phyloP scores from a whole-genome alignment of 2,329 filamentous ascomycete species.

The Hypomyces perniciosus region DNA sequence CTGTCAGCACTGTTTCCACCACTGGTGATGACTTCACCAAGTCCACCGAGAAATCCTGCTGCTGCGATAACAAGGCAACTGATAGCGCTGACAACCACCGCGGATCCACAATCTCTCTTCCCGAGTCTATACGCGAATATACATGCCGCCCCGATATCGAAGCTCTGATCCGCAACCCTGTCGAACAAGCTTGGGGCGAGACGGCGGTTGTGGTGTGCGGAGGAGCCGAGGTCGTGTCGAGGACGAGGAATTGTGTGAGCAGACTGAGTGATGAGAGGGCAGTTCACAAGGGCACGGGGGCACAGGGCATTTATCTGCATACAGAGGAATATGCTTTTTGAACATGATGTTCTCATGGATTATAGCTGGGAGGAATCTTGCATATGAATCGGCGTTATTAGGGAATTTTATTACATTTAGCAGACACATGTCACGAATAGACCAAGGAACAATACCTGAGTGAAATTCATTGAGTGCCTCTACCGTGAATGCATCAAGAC shows the following conservation, averaged over 20 bases:
- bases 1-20: not conserved
- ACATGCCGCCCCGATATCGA: constrained; percentile 45
- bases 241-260: constrained; percentile 50
- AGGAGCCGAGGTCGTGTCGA: constrained; percentile 48
- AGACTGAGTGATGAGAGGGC: constrained; percentile 53
- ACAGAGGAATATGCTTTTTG: constrained; percentile 55
- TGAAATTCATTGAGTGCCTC: no score
- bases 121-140: constrained; percentile 34
- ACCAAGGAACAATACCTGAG: no score
- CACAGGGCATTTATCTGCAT: constrained; percentile 55
- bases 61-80: constrained; percentile 8
- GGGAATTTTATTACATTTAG: no score
- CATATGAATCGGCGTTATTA: not conserved
- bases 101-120: not conserved
- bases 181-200: constrained; percentile 54
- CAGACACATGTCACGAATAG: no score
- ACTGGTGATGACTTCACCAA: constrained; percentile 6
- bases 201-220: constrained; percentile 57
- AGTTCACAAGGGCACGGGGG: constrained; percentile 58
- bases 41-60: constrained; percentile 18
- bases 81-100: not conserved
- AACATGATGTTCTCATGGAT: not conserved
- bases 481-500: no score
- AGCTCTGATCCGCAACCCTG: constrained; percentile 44
- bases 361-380: not conserved